Conservation (phyloP, 495 filamentous ascomycete species). For the Talaromyces borbonicus region DNA sequence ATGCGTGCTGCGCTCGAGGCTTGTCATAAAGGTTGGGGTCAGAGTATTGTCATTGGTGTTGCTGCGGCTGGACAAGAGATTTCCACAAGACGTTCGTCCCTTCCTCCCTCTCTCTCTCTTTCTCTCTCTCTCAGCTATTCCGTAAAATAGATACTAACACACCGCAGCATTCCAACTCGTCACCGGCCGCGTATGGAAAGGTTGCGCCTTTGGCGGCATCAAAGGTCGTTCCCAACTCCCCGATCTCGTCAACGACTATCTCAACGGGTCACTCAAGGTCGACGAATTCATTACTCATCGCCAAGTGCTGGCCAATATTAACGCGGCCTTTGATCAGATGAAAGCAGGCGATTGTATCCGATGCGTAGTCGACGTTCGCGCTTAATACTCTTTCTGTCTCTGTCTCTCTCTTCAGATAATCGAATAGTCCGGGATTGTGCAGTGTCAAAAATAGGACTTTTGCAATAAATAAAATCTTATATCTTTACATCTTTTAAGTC, state of each 20-base stretch:
- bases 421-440: too few species aligned
- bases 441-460: too few species aligned
- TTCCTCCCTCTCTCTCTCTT: conserved; percentile 1
- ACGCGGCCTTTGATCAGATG: conserved; percentile 86
- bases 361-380: conserved; percentile 51
- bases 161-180: conserved; percentile 99
- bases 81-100: conserved; percentile 75
- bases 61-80: conserved; percentile 98
- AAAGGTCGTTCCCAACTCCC: conserved; percentile 93
- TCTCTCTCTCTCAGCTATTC: conserved; percentile 11
- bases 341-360: conserved; percentile 93
- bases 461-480: too few species aligned
- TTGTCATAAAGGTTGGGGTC: conserved; percentile 98
- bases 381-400: too few species aligned
- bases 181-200: conserved; percentile 94
- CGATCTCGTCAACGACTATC: conserved; percentile 81
- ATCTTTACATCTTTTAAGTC: too few species aligned
- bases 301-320: conserved; percentile 69
- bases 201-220: conserved; percentile 95
- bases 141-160: conserved; percentile 9
- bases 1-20: conserved; percentile 96
- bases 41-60: conserved; percentile 96
- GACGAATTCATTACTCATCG: conserved; percentile 99
- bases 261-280: conserved; percentile 84
- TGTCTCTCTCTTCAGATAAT: too few species aligned